Evolutionary conservation across 2,329 filamentous ascomycete species (phyloP), one percentile per base, ranked within the genome.

Genomic region (Arachnopeziza araneosa): DNA sequence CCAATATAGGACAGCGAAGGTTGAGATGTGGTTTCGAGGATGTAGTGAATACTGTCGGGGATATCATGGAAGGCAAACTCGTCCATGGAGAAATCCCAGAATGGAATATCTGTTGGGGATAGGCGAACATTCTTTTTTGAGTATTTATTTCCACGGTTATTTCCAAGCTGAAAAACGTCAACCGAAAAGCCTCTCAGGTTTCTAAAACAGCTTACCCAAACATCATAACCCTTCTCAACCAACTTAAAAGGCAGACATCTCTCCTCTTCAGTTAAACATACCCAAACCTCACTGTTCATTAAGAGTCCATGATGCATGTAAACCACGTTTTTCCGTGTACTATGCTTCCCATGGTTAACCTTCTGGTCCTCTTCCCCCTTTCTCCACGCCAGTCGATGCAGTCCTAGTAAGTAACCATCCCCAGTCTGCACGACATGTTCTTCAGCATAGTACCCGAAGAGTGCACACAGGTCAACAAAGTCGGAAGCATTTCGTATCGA

Each of bases 201-300:
- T 19, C 23, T 9, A 21, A 23, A 22, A n/a, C 17, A 22, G 77
- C 84, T 69, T 75, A 89, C 87, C 91, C 95, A 99, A 65, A 98
- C 93, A 78, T 99, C 95, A 69, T 96, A 99, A 2, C 95, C 95
- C 69, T 84, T 83, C 70, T 97, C 91, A 0, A 96, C 91, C 51
- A 99, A 79, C 66, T 89, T 83, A 72, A 99, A 98, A 0, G 95
- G 91, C 49, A 99, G 79, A 67, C 89, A 93, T 67, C 93, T 84
- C 74, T 96, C 83, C 67, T 88, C 86, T 66, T 97, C 90, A 0
- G 93, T 96, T 71, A 93, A 77, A 71, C 91, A 96, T 9, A 98
- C 91, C 95, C 95, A 99, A 36, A 99, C 93, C 75, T 99, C 95
- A 68, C 92, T 96, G 75, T 97, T 98, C 95, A 99, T 99, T 71